Evolutionary conservation across 208 protist species (phyloP).

Genomic region (Entamoeba histolytica): DNA sequence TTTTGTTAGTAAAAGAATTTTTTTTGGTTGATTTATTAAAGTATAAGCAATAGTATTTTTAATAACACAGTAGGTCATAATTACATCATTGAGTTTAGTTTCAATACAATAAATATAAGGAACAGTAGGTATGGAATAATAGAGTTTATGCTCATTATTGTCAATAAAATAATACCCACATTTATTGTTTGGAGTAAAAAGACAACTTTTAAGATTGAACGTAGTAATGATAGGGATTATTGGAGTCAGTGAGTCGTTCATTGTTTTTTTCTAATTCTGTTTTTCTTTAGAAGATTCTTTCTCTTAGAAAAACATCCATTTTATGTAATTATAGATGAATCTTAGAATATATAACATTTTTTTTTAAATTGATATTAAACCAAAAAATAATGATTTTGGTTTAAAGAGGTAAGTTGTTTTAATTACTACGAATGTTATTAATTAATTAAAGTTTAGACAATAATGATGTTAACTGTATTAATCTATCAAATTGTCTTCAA

Average conservation of each 20-base stretch:
- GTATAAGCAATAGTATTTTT: background rate
- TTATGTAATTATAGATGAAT: too few species aligned
- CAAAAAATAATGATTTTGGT: too few species aligned
- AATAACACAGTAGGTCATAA: background rate
- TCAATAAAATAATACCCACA: background rate
- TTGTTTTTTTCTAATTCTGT: too few species aligned
- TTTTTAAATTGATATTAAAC: too few species aligned
- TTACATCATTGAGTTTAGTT: background rate
- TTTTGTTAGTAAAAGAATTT: background rate
- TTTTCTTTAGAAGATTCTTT: too few species aligned
- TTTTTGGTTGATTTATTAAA: background rate
- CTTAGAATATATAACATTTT: too few species aligned
- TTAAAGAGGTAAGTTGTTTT: too few species aligned
- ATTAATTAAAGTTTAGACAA: too few species aligned
- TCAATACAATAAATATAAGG: background rate
- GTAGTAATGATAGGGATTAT: background rate
- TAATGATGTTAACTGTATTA: too few species aligned
- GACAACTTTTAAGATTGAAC: background rate
- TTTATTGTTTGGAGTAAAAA: background rate
- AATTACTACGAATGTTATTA: too few species aligned
- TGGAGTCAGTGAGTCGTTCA: background rate
- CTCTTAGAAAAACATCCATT: too few species aligned
- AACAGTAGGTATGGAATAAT: background rate
- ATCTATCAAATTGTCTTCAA: too few species aligned
- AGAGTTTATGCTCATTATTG: background rate